phyloP scores from a whole-genome alignment of 129 eudicot genomes.

The Arctium lappa region DNA sequence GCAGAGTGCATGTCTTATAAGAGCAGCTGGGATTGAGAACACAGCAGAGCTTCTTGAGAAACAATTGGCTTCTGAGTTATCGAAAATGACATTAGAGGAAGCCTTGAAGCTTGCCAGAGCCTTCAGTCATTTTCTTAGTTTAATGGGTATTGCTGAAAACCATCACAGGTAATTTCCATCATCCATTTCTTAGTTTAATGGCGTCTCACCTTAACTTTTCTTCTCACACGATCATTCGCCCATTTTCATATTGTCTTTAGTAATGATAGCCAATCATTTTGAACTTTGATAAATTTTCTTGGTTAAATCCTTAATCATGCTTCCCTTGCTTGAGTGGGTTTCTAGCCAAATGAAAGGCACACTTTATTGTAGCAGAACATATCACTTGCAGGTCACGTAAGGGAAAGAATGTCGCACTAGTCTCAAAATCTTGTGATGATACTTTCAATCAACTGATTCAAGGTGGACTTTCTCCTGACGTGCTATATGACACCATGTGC shows the following conservation, averaged over 20 bases:
- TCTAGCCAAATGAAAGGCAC: background rate
- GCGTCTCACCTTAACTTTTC: too few relatives aligned
- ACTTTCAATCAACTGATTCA: conserved; percentile 79
- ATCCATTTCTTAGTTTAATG: background rate
- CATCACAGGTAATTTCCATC: conserved; percentile 63
- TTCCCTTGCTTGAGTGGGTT: background rate
- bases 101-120: conserved; percentile 71
- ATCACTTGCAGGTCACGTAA: conserved; percentile 56
- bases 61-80: conserved; percentile 64
- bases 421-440: conserved; percentile 94
- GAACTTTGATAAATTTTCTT: background rate
- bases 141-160: conserved; percentile 84
- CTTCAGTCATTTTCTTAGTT: conserved; percentile 72
- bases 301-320: background rate
- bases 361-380: background rate
- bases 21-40: conserved; percentile 68
- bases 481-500: conserved; percentile 77
- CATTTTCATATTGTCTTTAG: background rate
- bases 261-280: background rate
- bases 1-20: conserved; percentile 85
- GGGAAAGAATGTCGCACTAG: conserved; percentile 43
- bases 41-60: conserved; percentile 83
- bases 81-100: conserved; percentile 75
- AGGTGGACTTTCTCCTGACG: conserved; percentile 81
- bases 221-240: background rate